Evolutionary conservation across 495 filamentous ascomycete genomes (phyloP), one percentile per base, ranked within the genome.

Genomic region (Echria macrotheca): DNA sequence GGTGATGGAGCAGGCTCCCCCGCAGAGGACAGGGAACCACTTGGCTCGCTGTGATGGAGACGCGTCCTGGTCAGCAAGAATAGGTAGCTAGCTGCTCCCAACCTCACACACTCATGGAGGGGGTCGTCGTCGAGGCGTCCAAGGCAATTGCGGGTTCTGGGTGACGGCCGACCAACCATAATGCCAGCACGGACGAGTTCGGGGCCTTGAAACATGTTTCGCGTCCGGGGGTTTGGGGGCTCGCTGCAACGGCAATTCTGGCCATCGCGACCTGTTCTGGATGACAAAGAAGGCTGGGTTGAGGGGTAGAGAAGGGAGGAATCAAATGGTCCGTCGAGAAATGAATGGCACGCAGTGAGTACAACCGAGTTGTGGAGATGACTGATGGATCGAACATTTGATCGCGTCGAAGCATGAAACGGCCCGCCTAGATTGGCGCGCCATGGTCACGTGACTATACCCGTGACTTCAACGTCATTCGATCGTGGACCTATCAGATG

Each of bases 401-500:
- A n/a, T n/a, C n/a, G n/a, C n/a, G n/a, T n/a, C n/a, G n/a, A n/a
- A n/a, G n/a, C n/a, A n/a, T n/a, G n/a, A n/a, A n/a, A n/a, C n/a
- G n/a, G n/a, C n/a, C n/a, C n/a, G n/a, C n/a, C n/a, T n/a, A n/a
- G n/a, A n/a, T n/a, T n/a, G n/a, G n/a, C n/a, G n/a, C n/a, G n/a
- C n/a, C n/a, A n/a, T 1, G 14, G 5, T 21, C 38, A 12, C 38
- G 17, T 50, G 38, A 43, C 14, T 3, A 2, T 19, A 6, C 47
- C 42, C 47, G 47, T 50, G 47, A 28, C 21, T 15, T 17, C 28
- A 46, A 46, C 44, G 44, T 35, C 44, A 46, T 29, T 37, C 2
- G 35, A 31, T 25, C n/a, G 6, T 23, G 26, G 38, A 49, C 54
- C 57, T 56, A 60, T 57, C 57, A 63, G 37, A n/a, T n/a, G n/a